phyloP scores from a whole-genome alignment of 345 rosid species.

The Capsella bursapastoris region DNA sequence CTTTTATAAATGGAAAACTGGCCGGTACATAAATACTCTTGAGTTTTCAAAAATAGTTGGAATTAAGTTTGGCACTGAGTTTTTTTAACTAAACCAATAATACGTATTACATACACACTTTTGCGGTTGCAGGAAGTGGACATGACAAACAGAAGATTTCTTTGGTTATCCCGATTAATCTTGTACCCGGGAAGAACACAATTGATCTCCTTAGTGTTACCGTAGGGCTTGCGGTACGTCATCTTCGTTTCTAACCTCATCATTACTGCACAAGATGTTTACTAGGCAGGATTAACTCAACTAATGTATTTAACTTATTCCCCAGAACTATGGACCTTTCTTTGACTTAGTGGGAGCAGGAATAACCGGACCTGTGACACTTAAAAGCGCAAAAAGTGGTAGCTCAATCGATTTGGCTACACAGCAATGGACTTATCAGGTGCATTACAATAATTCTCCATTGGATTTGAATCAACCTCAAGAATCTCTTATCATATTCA shows the following conservation, averaged over 20 bases:
- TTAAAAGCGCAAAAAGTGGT: constrained; percentile 63
- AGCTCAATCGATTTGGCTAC: constrained; percentile 64
- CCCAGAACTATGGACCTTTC: constrained; percentile 92
- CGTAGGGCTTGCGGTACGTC: constrained; percentile 88
- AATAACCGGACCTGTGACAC: constrained; percentile 83
- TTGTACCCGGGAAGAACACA: constrained; percentile 71
- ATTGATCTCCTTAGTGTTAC: constrained; percentile 88
- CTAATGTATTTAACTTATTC: constrained; percentile 6
- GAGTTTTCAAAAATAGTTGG: constrained; percentile 9
- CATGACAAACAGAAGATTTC: constrained; percentile 59
- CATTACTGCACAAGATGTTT: constrained; percentile 2
- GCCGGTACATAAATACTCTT: constrained; percentile 53
- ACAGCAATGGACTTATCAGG: constrained; percentile 93
- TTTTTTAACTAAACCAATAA: constrained; percentile 2
- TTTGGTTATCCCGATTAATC: constrained; percentile 66
- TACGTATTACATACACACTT: constrained; percentile 14
- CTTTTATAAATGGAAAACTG: constrained; percentile 78
- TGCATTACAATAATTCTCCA: constrained; percentile 25
- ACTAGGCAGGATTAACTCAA: constrained; percentile 9
- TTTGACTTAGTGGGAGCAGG: constrained; percentile 82
- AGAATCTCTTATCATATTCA: constrained; percentile 21
- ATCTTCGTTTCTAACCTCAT: constrained; percentile 15
- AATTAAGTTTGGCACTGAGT: not conserved
- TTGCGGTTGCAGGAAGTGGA: constrained; percentile 65
- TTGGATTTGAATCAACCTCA: not conserved